Conservation (phyloP, 192 early-diverging fungal genomes). For the Pilaira anomala region DNA sequence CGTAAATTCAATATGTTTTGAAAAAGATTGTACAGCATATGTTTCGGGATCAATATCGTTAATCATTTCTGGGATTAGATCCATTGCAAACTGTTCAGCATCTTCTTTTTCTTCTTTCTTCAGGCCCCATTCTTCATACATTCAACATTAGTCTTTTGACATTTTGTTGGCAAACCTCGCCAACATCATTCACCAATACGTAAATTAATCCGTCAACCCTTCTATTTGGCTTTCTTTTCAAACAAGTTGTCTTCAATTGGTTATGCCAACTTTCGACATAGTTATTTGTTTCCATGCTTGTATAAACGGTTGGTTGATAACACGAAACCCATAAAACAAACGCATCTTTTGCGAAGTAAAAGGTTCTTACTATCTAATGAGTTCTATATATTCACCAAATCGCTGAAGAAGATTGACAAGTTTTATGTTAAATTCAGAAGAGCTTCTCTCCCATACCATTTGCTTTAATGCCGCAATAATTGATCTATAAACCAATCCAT, state of each 20-base stretch:
- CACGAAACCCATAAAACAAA: not conserved
- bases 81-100: not conserved
- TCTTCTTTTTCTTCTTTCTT: slow-evolving; percentile 5
- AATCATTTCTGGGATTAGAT: not conserved
- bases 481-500: not conserved
- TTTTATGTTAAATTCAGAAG: not conserved
- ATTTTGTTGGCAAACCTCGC: not conserved
- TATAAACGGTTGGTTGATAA: not conserved
- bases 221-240: slow-evolving; percentile 7
- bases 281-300: slow-evolving; percentile 6
- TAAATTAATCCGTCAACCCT: not conserved
- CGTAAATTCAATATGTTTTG: not conserved
- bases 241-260: slow-evolving; percentile 5
- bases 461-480: not conserved
- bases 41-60: not conserved
- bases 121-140: not conserved
- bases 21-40: not conserved
- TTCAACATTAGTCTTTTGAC: not conserved
- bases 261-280: slow-evolving; percentile 13
- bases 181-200: not conserved
- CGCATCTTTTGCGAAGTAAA: not conserved
- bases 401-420: not conserved
- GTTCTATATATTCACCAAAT: not conserved
- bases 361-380: not conserved
- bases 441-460: not conserved